Evolutionary conservation across 2,329 filamentous ascomycete genomes (phyloP).

Genomic region (Sclerotinia borealis): DNA sequence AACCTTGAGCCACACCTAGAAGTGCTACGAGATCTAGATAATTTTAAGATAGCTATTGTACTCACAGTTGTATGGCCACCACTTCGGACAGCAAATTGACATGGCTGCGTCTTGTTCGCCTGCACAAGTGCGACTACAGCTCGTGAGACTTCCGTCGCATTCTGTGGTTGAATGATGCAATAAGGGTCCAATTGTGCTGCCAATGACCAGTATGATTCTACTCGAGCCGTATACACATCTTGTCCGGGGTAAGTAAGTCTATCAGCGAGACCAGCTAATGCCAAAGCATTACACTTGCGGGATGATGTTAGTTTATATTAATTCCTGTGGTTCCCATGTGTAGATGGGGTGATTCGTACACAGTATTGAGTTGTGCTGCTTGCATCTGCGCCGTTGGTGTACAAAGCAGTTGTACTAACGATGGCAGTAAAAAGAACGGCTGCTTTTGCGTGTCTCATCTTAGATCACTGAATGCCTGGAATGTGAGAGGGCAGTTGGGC

Average conservation of each 20-base stretch:
- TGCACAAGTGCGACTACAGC: background rate
- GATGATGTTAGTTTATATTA: background rate
- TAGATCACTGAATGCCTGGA: background rate
- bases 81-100: slow-evolving; percentile 24
- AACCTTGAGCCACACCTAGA: background rate
- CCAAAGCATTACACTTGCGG: background rate
- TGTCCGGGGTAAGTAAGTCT: background rate
- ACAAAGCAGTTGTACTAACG: background rate
- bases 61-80: slow-evolving; percentile 19
- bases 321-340: background rate
- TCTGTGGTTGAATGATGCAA: background rate
- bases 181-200: background rate
- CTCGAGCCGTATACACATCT: background rate
- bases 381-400: background rate
- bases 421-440: background rate
- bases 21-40: background rate
- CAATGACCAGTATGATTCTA: background rate
- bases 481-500: background rate
- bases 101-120: slow-evolving; percentile 8
- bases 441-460: background rate
- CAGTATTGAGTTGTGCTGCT: background rate
- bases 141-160: background rate
- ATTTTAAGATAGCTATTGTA: background rate
- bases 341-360: background rate
- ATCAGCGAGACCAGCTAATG: background rate